Conservation (phyloP, 805 yeast genomes). For the Huiozyma naganishii region DNA sequence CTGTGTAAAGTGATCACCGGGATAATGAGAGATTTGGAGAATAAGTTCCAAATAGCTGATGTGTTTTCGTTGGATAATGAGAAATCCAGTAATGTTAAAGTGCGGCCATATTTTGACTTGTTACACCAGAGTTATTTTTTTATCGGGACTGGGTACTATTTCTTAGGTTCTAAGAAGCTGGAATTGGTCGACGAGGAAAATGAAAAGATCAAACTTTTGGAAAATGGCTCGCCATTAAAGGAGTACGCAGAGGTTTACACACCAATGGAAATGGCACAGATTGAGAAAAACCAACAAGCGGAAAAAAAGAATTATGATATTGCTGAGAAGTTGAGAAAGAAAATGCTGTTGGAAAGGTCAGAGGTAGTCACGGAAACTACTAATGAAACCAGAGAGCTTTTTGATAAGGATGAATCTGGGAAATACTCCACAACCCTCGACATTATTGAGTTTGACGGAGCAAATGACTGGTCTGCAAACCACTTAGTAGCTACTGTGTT, state of each 20-base stretch:
- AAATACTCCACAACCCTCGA: slow-evolving; percentile 5
- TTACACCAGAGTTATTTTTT: slow-evolving; percentile 73
- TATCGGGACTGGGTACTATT: slow-evolving; percentile 38
- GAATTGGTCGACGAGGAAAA: slow-evolving; percentile 22
- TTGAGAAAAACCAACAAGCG: slow-evolving; percentile 29
- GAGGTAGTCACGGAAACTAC: slow-evolving; percentile 15
- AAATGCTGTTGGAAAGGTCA: slow-evolving; percentile 35
- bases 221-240: slow-evolving; percentile 1
- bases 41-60: slow-evolving; percentile 12
- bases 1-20: slow-evolving; percentile 34
- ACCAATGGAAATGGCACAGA: slow-evolving; percentile 20
- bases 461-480: slow-evolving; percentile 16
- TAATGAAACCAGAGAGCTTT: slow-evolving; percentile 16
- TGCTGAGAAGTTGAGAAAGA: slow-evolving; percentile 54
- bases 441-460: slow-evolving; percentile 9
- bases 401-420: slow-evolving; percentile 1
- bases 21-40: slow-evolving; percentile 18
- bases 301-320: slow-evolving; percentile 46
- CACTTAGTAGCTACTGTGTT: slow-evolving; percentile 6
- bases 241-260: slow-evolving; percentile 14
- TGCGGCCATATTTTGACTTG: slow-evolving; percentile 32
- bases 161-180: slow-evolving; percentile 19
- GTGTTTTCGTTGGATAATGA: slow-evolving; percentile 6
- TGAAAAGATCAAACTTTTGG: slow-evolving; percentile 11
- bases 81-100: slow-evolving; percentile 3